These are phyloP conservation scores for Metschnikowia proteae DNA, from an alignment of 805 yeast genomes.

Conservation along the genomic window DNA sequence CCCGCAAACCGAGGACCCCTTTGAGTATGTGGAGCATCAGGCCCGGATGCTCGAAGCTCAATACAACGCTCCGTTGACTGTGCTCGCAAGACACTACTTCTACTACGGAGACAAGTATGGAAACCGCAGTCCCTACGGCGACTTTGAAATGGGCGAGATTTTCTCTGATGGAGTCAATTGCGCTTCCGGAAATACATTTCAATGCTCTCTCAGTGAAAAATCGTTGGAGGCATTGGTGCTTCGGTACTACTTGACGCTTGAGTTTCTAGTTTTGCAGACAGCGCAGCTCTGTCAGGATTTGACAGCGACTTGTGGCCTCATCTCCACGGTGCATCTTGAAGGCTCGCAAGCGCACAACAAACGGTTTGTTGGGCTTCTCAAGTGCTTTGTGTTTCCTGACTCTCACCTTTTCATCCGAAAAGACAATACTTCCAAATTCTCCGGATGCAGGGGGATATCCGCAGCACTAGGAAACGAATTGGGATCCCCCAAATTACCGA, in stretches of 20 bases:
- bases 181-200: conserved; percentile 9
- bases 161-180: conserved; percentile 43
- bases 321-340: conserved; percentile 38
- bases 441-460: conserved; percentile 11
- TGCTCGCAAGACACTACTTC: conserved; percentile 33
- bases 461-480: neutral
- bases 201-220: conserved; percentile 15
- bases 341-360: conserved; percentile 54
- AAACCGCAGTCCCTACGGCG: conserved; percentile 54
- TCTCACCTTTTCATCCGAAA: conserved; percentile 1
- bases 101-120: conserved; percentile 57
- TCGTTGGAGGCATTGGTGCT: conserved; percentile 34
- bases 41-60: conserved; percentile 22
- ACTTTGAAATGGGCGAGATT: conserved; percentile 46
- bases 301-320: conserved; percentile 18
- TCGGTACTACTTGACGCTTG: conserved; percentile 45
- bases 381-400: conserved; percentile 6
- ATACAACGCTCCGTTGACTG: conserved; percentile 21
- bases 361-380: conserved; percentile 11
- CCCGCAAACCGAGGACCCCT: conserved; percentile 7
- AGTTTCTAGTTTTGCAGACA: conserved; percentile 51
- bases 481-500: neutral
- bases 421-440: conserved; percentile 3
- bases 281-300: conserved; percentile 31
- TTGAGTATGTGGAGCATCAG: conserved; percentile 19